Conservation (phyloP, 768 basidiomycete genomes). For the Psilocybe sp. region DNA sequence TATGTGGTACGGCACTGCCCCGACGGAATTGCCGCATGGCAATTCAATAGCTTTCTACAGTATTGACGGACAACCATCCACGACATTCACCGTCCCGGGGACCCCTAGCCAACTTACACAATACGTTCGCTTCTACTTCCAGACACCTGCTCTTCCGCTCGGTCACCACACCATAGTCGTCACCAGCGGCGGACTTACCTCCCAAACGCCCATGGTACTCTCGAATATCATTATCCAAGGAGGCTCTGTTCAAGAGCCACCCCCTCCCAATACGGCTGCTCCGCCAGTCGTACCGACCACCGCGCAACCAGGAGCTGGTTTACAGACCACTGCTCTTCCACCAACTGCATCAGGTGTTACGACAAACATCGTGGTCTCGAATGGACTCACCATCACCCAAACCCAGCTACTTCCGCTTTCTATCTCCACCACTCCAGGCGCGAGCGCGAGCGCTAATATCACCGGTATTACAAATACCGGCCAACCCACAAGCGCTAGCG, state of each 20-base stretch:
- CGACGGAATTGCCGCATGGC: conserved; percentile 13
- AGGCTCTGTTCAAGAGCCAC: conserved; percentile 1
- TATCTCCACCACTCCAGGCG: not conserved
- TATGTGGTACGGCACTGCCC: conserved; percentile 19
- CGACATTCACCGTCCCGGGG: conserved; percentile 18
- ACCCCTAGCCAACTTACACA: conserved; percentile 6
- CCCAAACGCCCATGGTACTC: conserved; percentile 4
- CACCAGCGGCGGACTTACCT: conserved; percentile 10
- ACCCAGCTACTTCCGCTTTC: not conserved
- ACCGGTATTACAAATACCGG: no score
- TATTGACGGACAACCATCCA: conserved; percentile 20
- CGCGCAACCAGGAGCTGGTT: not conserved
- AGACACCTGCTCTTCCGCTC: conserved; percentile 15
- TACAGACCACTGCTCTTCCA: not conserved
- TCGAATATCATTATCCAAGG: conserved; percentile 3
- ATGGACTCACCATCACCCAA: not conserved
- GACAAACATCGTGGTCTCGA: not conserved
- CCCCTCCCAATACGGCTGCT: not conserved
- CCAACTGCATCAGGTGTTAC: not conserved
- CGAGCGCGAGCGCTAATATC: not conserved
- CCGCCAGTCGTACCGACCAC: not conserved
- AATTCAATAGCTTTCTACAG: conserved; percentile 17
- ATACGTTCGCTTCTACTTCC: conserved; percentile 17
- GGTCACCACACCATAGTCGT: conserved; percentile 16
- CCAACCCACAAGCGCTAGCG: no score